These are phyloP conservation scores for Phytophthora cactorum DNA, from an alignment of 352 stramenopile genomes.

Conservation along the genomic window DNA sequence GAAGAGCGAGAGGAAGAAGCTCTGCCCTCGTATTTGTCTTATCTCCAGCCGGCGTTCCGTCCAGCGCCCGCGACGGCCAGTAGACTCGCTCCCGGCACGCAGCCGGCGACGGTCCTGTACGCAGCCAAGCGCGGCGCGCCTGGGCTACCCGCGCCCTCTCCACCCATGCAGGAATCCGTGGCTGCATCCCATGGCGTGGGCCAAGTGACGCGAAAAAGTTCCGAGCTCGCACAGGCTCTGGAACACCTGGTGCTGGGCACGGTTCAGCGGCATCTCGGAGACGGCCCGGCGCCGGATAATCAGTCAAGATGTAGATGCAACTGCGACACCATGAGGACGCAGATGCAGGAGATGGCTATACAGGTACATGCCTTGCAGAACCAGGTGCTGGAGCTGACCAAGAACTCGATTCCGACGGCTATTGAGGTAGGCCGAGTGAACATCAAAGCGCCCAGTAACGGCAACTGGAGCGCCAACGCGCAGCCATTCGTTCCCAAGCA, in stretches of 20 bases:
- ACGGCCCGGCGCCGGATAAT: constrained; percentile 10
- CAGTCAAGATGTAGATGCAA: constrained; percentile 33
- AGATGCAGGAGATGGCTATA: constrained; percentile 59
- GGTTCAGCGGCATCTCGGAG: constrained; percentile 37
- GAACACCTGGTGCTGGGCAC: constrained; percentile 58
- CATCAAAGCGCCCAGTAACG: constrained; percentile 5
- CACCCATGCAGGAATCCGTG: neutral
- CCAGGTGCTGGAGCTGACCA: constrained; percentile 46
- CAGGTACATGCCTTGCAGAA: constrained; percentile 58
- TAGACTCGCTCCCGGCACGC: constrained; percentile 1
- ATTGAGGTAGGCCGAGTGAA: constrained; percentile 19
- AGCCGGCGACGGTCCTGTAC: constrained; percentile 14
- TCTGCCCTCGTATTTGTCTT: constrained; percentile 74
- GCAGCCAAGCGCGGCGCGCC: constrained; percentile 19
- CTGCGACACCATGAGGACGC: constrained; percentile 48
- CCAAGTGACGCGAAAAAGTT: constrained; percentile 57
- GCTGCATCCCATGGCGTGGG: neutral
- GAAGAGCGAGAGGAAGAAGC: constrained; percentile 79
- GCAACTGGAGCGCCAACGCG: constrained; percentile 34
- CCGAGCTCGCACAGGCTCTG: constrained; percentile 65
- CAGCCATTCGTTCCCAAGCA: constrained; percentile 41
- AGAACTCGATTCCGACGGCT: constrained; percentile 23
- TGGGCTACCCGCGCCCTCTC: constrained; percentile 17
- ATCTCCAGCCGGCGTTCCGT: constrained; percentile 60
- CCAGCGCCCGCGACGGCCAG: constrained; percentile 23